phyloP scores from a whole-genome alignment of 2,329 filamentous ascomycete species.

The Exophiala spinifera region DNA sequence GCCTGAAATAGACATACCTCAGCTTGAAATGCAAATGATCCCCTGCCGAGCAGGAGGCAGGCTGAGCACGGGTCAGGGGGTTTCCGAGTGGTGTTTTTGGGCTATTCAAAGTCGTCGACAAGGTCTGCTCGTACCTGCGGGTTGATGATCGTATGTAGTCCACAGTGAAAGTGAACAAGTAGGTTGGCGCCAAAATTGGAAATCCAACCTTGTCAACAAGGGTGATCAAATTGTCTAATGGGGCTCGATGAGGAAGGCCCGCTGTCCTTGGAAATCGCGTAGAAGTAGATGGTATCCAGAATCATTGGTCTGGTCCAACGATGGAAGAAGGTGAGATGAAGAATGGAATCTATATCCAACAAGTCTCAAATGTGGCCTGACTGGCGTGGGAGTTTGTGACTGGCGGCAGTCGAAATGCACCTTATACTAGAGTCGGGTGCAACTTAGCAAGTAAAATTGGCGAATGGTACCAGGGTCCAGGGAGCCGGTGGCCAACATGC shows the following conservation, averaged over 20 bases:
- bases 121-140: neutral
- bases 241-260: conserved; percentile 17
- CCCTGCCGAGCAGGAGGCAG: conserved; percentile 11
- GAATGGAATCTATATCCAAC: conserved; percentile 16
- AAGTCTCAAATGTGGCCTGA: conserved; percentile 21
- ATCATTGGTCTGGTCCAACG: conserved; percentile 12
- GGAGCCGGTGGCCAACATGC: conserved; percentile 16
- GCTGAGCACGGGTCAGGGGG: conserved; percentile 21
- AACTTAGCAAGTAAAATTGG: conserved; percentile 23
- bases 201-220: conserved; percentile 19
- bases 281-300: conserved; percentile 4
- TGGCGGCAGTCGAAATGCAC: conserved; percentile 21
- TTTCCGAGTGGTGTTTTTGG: conserved; percentile 20
- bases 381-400: conserved; percentile 13
- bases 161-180: conserved; percentile 22
- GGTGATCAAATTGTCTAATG: conserved; percentile 17
- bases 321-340: conserved; percentile 10
- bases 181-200: conserved; percentile 25
- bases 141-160: conserved; percentile 9
- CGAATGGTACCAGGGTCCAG: conserved; percentile 18
- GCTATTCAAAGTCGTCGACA: conserved; percentile 8
- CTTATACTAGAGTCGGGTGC: conserved; percentile 19
- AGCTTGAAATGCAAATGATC: conserved; percentile 9
- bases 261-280: conserved; percentile 13
- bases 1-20: conserved; percentile 25